A percentile compares a stretch with the other conserved stretches of the same genome.
Conservation (phyloP, 1,139 yeast species). For the Pichia sp. region DNA sequence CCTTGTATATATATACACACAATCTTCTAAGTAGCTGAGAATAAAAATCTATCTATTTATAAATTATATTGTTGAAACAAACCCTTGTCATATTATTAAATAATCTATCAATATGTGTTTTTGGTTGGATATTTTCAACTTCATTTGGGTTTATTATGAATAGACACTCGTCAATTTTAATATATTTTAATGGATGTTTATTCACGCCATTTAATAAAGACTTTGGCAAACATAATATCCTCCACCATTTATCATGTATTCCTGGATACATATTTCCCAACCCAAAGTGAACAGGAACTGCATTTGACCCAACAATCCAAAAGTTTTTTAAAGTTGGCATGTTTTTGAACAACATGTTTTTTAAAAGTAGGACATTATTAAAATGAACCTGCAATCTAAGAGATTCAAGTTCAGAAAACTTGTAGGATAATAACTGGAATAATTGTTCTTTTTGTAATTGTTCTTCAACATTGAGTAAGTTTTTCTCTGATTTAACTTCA, state of each 20-base stretch:
- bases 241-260: slow-evolving; percentile 51
- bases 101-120: slow-evolving; percentile 41
- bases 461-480: slow-evolving; percentile 29
- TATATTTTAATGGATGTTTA: slow-evolving; percentile 34
- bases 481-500: slow-evolving; percentile 36
- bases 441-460: slow-evolving; percentile 27
- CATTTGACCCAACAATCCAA: slow-evolving; percentile 45
- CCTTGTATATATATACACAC: neutral
- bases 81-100: slow-evolving; percentile 31
- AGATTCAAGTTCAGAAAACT: slow-evolving; percentile 22
- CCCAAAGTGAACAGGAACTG: slow-evolving; percentile 54
- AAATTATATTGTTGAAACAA: neutral
- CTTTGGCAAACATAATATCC: slow-evolving; percentile 44
- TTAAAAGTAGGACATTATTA: slow-evolving; percentile 27
- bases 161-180: slow-evolving; percentile 39
- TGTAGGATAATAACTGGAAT: slow-evolving; percentile 6
- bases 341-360: slow-evolving; percentile 17
- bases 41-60: neutral
- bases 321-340: slow-evolving; percentile 33
- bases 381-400: slow-evolving; percentile 36
- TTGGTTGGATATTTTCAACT: slow-evolving; percentile 32
- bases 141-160: slow-evolving; percentile 25
- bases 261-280: slow-evolving; percentile 49
- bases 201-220: slow-evolving; percentile 23
- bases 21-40: neutral